A percentile compares a stretch with the other conserved stretches of the same genome.
Conservation (phyloP, 768 basidiomycete genomes). For the Boletus coccyginus region DNA sequence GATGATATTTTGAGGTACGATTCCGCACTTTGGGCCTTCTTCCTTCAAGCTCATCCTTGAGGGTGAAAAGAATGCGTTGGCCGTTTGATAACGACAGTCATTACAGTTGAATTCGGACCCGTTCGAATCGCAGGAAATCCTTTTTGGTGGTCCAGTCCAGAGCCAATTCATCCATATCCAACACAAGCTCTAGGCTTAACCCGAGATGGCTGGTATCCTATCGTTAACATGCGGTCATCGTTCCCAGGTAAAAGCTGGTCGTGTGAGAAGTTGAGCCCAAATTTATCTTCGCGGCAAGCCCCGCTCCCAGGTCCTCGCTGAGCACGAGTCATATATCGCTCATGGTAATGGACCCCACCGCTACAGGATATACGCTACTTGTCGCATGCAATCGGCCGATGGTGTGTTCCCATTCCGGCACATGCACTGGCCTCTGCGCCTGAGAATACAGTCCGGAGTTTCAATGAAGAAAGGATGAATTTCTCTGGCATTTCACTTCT, state of each 20-base stretch:
- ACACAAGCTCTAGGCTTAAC: not conserved
- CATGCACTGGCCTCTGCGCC: not conserved
- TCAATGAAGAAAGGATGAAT: not conserved
- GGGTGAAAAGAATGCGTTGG: no score
- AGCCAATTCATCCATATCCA: not conserved
- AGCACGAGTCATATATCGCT: not conserved
- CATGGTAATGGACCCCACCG: not conserved
- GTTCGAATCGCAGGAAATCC: no score
- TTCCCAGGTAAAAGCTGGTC: slow-evolving; percentile 4
- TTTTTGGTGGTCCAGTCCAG: not conserved
- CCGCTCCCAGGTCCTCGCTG: not conserved
- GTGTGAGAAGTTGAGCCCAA: not conserved
- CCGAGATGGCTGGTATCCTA: not conserved
- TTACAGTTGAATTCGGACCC: not conserved
- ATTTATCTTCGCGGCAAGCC: not conserved
- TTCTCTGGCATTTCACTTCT: not conserved
- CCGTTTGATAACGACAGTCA: no score
- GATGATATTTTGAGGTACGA: not conserved
- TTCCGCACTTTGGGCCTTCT: not conserved
- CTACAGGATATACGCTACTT: not conserved
- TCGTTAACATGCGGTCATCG: not conserved
- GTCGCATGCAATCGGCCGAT: not conserved
- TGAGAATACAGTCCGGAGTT: not conserved
- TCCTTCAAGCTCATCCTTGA: not conserved
- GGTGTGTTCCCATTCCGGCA: not conserved